Evolutionary conservation across 805 yeast genomes (phyloP), one percentile per base, ranked within the genome.

Genomic region (Candida railenensis): DNA sequence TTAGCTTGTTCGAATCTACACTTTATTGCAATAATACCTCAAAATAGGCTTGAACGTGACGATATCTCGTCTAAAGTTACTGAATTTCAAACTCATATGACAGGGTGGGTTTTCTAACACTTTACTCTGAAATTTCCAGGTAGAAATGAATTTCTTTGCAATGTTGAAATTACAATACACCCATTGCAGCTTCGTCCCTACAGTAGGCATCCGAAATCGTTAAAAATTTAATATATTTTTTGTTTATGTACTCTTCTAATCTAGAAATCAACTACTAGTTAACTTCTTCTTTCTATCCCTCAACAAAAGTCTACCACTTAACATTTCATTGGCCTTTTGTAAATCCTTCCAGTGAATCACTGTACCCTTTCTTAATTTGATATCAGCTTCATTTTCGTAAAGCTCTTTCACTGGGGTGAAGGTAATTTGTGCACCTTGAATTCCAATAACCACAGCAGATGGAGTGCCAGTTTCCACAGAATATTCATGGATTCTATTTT

Each of bases 261-360:
- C 14, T 28, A 14, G 37, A 14, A 36, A 14, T 11, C 14, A 36
- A 16, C 22, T 4, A 4, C 39, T 36, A 16, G 14, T 15, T 16
- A 5, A 22, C 21, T 36, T 16, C 39, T 18, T 16, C 39, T 36
- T 19, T 36, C 40, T 28, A 9, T 40, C 37, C 15, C 43, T 16
- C 48, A 85, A 63, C 53, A 73, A 64, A 46, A 78, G 61, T 59
- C 91, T 74, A 34, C 95, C 95, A 59, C 91, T 85, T 57, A 87
- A 71, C 55, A 87, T 79, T 59, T 84, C 88, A 50, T 82, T 78
- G 30, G 82, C 78, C 47, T 74, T 73, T 47, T 73, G 75, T 69
- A 82, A 72, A 42, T 76, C 71, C 43, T 71, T 68, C 95, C 95
- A 87, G 63, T 87, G 94, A 40, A 85, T 67, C 1, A 75, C 77